phyloP scores from a whole-genome alignment of 805 yeast genomes.

The Yamadazyma paraphyllophila region DNA sequence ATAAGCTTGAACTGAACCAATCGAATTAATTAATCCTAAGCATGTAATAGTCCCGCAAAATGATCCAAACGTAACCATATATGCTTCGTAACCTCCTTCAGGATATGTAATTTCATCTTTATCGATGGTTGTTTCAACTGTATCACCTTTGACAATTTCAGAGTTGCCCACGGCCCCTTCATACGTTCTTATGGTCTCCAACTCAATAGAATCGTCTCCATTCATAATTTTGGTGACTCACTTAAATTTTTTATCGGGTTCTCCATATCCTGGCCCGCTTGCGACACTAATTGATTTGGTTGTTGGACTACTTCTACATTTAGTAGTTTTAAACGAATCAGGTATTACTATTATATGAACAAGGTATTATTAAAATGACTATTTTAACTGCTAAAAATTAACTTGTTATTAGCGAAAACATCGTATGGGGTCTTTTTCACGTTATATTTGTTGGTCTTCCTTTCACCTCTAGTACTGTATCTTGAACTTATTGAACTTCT shows the following conservation, averaged over 20 bases:
- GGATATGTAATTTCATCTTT: slow-evolving; percentile 32
- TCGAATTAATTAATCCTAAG: slow-evolving; percentile 56
- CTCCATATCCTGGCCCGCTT: no score
- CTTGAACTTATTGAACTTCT: slow-evolving; percentile 11
- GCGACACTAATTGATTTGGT: no score
- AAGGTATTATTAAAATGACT: slow-evolving; percentile 4
- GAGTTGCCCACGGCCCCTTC: not conserved
- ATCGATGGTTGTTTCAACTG: slow-evolving; percentile 1
- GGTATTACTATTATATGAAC: slow-evolving; percentile 4
- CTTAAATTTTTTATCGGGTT: no score
- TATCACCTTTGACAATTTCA: not conserved
- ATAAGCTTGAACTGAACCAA: slow-evolving; percentile 64
- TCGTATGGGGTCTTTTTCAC: slow-evolving; percentile 16
- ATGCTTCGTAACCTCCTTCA: slow-evolving; percentile 61
- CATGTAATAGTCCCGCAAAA: slow-evolving; percentile 54
- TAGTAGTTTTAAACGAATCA: no score
- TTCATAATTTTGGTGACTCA: not conserved
- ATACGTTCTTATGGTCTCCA: slow-evolving; percentile 3
- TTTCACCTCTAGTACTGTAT: slow-evolving; percentile 12
- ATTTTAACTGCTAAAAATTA: slow-evolving; percentile 9
- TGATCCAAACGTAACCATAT: slow-evolving; percentile 55
- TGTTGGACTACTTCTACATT: no score
- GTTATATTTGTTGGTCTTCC: slow-evolving; percentile 16
- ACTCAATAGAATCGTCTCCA: slow-evolving; percentile 1
- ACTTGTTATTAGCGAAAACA: slow-evolving; percentile 14